phyloP scores from a whole-genome alignment of 2,329 filamentous ascomycete genomes.

The Sphaceloma murrayae region DNA sequence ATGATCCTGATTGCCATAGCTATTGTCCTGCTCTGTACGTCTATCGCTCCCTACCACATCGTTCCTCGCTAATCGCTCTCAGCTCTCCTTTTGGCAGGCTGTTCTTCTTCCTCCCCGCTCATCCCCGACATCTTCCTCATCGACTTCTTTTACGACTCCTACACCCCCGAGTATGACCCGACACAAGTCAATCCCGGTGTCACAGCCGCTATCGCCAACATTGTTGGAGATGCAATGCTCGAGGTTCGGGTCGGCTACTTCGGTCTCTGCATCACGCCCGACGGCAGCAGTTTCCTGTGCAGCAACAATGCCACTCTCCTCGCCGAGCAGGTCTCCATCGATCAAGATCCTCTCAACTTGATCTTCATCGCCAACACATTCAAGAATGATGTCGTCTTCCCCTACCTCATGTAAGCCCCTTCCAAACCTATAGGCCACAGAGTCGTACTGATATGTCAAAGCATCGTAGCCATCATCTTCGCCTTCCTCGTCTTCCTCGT shows the following conservation, averaged over 20 bases:
- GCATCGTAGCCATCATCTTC: slow-evolving; percentile 95
- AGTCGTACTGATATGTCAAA: slow-evolving; percentile 30
- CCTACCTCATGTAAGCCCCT: slow-evolving; percentile 74
- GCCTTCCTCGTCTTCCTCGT: slow-evolving; percentile 93
- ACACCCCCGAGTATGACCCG: slow-evolving; percentile 70
- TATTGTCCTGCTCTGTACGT: slow-evolving; percentile 89
- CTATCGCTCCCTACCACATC: too few relatives aligned
- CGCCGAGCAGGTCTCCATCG: slow-evolving; percentile 76
- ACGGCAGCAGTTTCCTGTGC: slow-evolving; percentile 78
- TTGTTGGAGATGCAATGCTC: slow-evolving; percentile 72
- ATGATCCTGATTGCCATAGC: slow-evolving; percentile 94
- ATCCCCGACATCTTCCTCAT: slow-evolving; percentile 96
- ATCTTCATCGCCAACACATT: slow-evolving; percentile 97
- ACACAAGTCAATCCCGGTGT: slow-evolving; percentile 87
- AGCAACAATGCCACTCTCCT: slow-evolving; percentile 93
- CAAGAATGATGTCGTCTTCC: slow-evolving; percentile 97
- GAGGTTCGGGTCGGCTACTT: slow-evolving; percentile 96
- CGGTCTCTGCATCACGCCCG: slow-evolving; percentile 88
- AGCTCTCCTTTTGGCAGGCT: slow-evolving; percentile 90
- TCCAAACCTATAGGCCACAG: not conserved
- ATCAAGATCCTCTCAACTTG: slow-evolving; percentile 91
- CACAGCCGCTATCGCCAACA: slow-evolving; percentile 75
- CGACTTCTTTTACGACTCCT: slow-evolving; percentile 90
- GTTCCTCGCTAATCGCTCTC: slow-evolving; percentile 14
- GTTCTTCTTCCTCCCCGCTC: slow-evolving; percentile 88